phyloP scores from a whole-genome alignment of 768 basidiomycete species.

The Macrocybe gigantea region DNA sequence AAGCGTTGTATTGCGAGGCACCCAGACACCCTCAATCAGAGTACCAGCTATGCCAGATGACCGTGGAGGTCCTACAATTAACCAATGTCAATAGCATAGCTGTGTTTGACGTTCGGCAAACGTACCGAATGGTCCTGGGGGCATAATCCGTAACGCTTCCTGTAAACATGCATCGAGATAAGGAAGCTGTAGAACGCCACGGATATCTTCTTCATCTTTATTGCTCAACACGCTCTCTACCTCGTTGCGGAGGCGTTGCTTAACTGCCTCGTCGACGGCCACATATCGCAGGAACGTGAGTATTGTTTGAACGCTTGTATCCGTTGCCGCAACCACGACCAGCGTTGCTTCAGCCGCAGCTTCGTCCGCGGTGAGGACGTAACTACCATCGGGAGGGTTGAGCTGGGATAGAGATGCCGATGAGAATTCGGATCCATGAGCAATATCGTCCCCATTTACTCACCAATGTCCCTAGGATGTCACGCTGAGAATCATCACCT shows the following conservation, averaged over 20 bases:
- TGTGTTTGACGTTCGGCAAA: no score
- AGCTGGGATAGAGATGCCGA: no score
- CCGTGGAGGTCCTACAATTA: no score
- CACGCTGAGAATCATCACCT: no score
- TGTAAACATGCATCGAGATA: constrained; percentile 26
- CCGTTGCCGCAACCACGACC: constrained; percentile 2
- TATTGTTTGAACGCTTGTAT: constrained; percentile 4
- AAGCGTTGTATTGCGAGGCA: no score
- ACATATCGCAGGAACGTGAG: constrained; percentile 2
- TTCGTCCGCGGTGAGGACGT: background rate
- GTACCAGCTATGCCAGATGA: no score
- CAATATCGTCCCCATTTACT: no score
- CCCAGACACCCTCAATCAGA: no score
- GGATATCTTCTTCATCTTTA: background rate
- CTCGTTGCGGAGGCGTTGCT: background rate
- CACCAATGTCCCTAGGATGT: no score
- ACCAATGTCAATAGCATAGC: no score
- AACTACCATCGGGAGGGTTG: no score
- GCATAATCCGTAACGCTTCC: constrained; percentile 23
- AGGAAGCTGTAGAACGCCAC: constrained; percentile 12
- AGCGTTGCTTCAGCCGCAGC: constrained; percentile 2
- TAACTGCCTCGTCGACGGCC: background rate
- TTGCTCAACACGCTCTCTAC: background rate
- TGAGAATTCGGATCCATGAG: no score
- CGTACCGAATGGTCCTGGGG: constrained; percentile 8